Base-by-base conservation (phyloP, 164 flowering plant species). In the Chimonanthus praecox region DNA sequence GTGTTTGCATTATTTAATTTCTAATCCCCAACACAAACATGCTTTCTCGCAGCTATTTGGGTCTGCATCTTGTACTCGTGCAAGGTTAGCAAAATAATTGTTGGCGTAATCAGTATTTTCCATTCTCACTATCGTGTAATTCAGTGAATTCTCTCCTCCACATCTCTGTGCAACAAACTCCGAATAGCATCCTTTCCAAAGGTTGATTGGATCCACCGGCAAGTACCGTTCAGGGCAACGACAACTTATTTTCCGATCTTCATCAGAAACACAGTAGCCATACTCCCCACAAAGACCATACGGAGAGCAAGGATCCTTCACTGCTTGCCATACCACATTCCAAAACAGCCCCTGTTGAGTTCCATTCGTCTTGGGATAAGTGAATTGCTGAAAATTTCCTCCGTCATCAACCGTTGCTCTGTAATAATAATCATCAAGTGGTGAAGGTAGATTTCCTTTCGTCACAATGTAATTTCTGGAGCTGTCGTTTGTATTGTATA, bases 361-460 rank as follows among this genome's bases (percentile, higher is more conserved):
- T 20, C 72, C 74, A 49, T 76, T 80, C 18, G 10, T 10, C 71
- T 78, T 81, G 3, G 15, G 51, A 67, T 71, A 74, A 62, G 54
- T 71, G 69, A 70, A 74, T 49, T 78, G 83, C 68, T 69, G 72
- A 71, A 81, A 78, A 65, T 73, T 76, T 2, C 83, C 81, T 43
- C 48, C 11, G 64, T 74, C 75, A 47, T 78, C 79, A 10, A 78
- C 13, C 1, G 75, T 71, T 64, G 79, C 83, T 16, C 77, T 50
- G 65, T 78, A 76, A 48, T 74, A 82, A 66, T 76, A 82, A 46
- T 79, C 84, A 20, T 60, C 76, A 47, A 66, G 11, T 7, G 84
- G 78, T 46, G n/a, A 58, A 0, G 79, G 62, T 7, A 74, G 18
- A 6, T 8, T 49, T 4, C 11, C 33, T 0, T 7, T 46, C 0